Evolutionary conservation across 2,329 filamentous ascomycete species (phyloP).

Genomic region (Alternaria postmessia): DNA sequence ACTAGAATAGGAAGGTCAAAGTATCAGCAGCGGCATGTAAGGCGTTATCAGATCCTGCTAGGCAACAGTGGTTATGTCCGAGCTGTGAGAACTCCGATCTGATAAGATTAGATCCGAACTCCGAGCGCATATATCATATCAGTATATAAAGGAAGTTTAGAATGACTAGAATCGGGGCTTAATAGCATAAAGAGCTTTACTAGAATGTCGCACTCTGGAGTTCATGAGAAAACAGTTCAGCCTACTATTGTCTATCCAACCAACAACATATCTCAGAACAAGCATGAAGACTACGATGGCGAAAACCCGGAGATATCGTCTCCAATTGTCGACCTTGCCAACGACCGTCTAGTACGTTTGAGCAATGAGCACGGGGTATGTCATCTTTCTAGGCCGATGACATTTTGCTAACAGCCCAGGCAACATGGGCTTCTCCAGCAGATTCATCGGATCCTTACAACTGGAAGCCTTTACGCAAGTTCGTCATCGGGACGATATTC

Average conservation of each 20-base stretch:
- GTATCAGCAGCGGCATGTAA: not conserved
- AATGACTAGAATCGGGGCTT: too few species aligned
- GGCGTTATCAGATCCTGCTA: slow-evolving; percentile 3
- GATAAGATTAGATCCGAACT: too few species aligned
- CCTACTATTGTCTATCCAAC: not conserved
- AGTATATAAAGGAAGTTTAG: too few species aligned
- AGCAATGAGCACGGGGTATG: not conserved
- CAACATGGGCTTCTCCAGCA: slow-evolving; percentile 12
- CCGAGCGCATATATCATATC: too few species aligned
- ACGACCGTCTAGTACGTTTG: not conserved
- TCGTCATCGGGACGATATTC: slow-evolving; percentile 18
- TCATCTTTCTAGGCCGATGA: too few species aligned
- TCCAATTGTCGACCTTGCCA: not conserved
- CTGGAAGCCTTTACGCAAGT: slow-evolving; percentile 33
- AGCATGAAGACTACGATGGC: not conserved
- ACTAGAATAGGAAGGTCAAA: not conserved
- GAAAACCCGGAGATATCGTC: slow-evolving; percentile 1
- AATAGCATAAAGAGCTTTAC: too few species aligned
- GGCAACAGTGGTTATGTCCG: not conserved
- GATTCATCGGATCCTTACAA: slow-evolving; percentile 45
- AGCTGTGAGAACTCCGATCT: too few species aligned
- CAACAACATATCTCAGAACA: not conserved
- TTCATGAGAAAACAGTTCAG: too few species aligned
- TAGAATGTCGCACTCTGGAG: too few species aligned
- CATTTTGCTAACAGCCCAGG: too few species aligned